phyloP scores from a whole-genome alignment of 768 basidiomycete genomes.

The Rhodocollybia butyracea region DNA sequence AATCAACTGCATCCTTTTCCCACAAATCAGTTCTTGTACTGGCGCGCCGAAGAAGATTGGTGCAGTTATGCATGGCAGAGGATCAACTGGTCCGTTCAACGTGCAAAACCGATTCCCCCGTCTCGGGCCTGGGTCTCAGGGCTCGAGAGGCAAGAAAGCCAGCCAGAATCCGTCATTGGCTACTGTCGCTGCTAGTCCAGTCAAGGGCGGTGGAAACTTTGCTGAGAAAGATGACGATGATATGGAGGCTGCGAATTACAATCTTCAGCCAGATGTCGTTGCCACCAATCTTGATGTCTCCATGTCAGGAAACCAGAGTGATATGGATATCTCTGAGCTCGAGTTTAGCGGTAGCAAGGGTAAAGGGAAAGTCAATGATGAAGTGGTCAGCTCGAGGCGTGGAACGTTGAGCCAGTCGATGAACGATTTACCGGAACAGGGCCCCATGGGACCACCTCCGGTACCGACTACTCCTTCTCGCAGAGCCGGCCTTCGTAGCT shows the following conservation, averaged over 20 bases:
- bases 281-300: constrained; percentile 1
- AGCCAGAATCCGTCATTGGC: constrained; percentile 47
- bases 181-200: constrained; percentile 45
- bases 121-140: constrained; percentile 12
- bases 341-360: constrained; percentile 14
- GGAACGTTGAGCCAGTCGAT: constrained; percentile 64
- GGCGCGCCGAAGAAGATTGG: background rate
- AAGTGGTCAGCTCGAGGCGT: constrained; percentile 33
- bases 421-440: constrained; percentile 36
- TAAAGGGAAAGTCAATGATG: constrained; percentile 30
- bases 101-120: constrained; percentile 4
- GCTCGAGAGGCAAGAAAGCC: constrained; percentile 29
- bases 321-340: constrained; percentile 6
- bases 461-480: constrained; percentile 40
- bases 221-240: background rate
- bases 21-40: background rate
- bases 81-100: background rate
- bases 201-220: constrained; percentile 40
- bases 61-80: background rate
- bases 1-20: background rate
- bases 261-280: background rate
- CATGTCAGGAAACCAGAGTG: constrained; percentile 3
- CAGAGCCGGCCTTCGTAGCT: constrained; percentile 32
- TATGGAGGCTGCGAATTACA: constrained; percentile 19
- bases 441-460: constrained; percentile 46